Evolutionary conservation across 2,329 filamentous ascomycete genomes (phyloP).

Genomic region (Anthostomella pinea): DNA sequence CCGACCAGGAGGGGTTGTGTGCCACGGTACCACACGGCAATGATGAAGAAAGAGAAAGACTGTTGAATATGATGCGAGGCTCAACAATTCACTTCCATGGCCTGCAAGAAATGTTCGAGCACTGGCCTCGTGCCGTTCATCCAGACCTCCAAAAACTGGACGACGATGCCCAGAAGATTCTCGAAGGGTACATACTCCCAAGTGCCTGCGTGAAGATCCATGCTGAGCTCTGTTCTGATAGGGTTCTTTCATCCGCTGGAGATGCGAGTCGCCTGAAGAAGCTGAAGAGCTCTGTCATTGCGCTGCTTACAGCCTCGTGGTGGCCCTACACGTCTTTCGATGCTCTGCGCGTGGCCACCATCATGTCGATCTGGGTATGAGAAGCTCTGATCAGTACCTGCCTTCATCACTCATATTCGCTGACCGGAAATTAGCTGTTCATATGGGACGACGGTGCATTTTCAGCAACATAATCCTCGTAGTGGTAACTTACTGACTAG

Average conservation of each 20-base stretch:
- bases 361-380: constrained; percentile 13
- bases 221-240: too few relatives aligned
- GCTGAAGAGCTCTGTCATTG: constrained; percentile 3
- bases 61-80: too few relatives aligned
- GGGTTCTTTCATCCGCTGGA: too few relatives aligned
- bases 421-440: constrained; percentile 14
- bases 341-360: constrained; percentile 3
- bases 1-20: too few relatives aligned
- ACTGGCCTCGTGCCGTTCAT: constrained; percentile 1
- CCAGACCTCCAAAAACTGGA: constrained; percentile 9
- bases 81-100: too few relatives aligned
- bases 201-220: background rate
- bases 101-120: too few relatives aligned
- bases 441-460: constrained; percentile 14
- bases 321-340: constrained; percentile 15
- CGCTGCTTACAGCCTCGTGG: constrained; percentile 12
- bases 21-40: too few relatives aligned
- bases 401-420: background rate
- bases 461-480: too few relatives aligned
- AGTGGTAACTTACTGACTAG: background rate
- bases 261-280: constrained; percentile 8
- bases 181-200: constrained; percentile 4
- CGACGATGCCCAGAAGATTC: constrained; percentile 5
- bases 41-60: too few relatives aligned
- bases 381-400: too few relatives aligned